Evolutionary conservation across 768 basidiomycete genomes (phyloP).

Genomic region (Boletus subparvulus): DNA sequence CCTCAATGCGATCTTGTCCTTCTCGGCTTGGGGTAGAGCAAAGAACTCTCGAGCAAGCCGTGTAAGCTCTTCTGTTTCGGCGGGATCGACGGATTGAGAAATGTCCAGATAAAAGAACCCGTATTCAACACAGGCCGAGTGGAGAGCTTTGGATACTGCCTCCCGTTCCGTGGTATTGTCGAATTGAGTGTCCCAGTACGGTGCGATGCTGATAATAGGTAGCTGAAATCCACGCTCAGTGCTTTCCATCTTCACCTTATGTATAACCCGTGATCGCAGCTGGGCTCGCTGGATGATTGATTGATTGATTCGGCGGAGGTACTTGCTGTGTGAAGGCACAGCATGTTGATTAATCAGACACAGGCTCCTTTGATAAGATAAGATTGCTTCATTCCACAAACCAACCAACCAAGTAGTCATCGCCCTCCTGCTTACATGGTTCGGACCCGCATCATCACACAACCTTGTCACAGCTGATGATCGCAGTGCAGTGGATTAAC

Average conservation of each 20-base stretch:
- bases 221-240: conserved; percentile 33
- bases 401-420: neutral
- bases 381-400: neutral
- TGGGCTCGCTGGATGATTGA: neutral
- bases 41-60: conserved; percentile 75
- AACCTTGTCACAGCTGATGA: neutral
- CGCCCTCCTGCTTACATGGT: neutral
- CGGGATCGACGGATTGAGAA: conserved; percentile 50
- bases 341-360: neutral
- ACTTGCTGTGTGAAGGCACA: no score
- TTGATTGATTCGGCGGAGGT: neutral
- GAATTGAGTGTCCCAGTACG: conserved; percentile 49
- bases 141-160: conserved; percentile 55
- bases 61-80: conserved; percentile 65
- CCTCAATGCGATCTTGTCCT: conserved; percentile 67
- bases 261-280: neutral
- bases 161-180: conserved; percentile 37
- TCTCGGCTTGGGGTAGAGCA: conserved; percentile 66
- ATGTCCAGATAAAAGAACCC: conserved; percentile 92
- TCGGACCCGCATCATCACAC: neutral
- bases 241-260: conserved; percentile 11
- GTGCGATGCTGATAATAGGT: conserved; percentile 72
- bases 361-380: conserved; percentile 17
- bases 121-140: conserved; percentile 70
- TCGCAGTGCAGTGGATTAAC: neutral